phyloP scores from a whole-genome alignment of 2,329 filamentous ascomycete genomes.

The Dothiorella sarmentorum region DNA sequence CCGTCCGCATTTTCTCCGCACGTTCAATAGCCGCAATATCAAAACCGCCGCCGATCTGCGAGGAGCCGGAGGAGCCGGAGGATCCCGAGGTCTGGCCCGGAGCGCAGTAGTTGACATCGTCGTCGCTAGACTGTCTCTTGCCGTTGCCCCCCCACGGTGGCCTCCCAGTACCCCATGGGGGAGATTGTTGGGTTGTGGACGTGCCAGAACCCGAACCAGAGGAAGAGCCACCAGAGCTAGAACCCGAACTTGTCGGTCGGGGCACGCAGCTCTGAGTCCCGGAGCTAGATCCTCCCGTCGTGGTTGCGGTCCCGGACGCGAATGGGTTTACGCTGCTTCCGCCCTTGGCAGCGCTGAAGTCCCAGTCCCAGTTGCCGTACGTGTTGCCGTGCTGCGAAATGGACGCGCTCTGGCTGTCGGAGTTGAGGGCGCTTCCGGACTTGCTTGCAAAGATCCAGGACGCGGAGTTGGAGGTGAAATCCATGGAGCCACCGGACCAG shows the following conservation, averaged over 20 bases:
- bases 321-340: slow-evolving; percentile 47
- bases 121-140: slow-evolving; percentile 31
- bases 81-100: slow-evolving; percentile 23
- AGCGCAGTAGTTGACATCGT: slow-evolving; percentile 21
- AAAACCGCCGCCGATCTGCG: neutral
- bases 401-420: slow-evolving; percentile 41
- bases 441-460: slow-evolving; percentile 52
- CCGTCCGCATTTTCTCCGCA: slow-evolving; percentile 35
- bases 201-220: slow-evolving; percentile 18
- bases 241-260: slow-evolving; percentile 21
- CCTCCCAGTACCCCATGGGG: neutral
- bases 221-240: too few species aligned
- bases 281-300: slow-evolving; percentile 2
- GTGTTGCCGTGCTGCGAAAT: slow-evolving; percentile 47
- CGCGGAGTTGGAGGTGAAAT: slow-evolving; percentile 43
- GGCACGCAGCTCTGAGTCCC: slow-evolving; percentile 30
- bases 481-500: slow-evolving; percentile 53
- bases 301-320: slow-evolving; percentile 17
- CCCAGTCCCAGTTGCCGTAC: slow-evolving; percentile 43
- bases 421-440: slow-evolving; percentile 46
- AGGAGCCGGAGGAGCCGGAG: neutral
- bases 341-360: slow-evolving; percentile 49
- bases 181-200: slow-evolving; percentile 15
- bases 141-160: too few species aligned
- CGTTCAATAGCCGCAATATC: neutral